These are phyloP conservation scores for Russula sp. DNA, from an alignment of 768 basidiomycete species.

Conservation along the genomic window DNA sequence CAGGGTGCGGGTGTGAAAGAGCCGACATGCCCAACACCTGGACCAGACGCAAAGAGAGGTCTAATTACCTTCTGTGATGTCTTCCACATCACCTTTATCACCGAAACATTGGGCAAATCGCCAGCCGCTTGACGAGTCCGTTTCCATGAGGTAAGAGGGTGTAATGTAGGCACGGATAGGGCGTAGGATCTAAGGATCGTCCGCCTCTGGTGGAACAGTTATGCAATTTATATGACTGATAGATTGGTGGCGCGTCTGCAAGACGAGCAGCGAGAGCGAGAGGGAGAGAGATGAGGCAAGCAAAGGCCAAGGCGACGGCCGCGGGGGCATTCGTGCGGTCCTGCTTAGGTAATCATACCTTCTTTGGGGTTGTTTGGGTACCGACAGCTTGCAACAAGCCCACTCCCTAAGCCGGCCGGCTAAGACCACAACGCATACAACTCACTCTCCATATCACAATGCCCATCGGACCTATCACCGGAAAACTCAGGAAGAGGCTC, in stretches of 20 bases:
- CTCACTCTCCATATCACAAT: slow-evolving; percentile 43
- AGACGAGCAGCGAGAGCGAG: slow-evolving; percentile 6
- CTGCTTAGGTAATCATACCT: slow-evolving; percentile 20
- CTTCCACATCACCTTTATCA: slow-evolving; percentile 99
- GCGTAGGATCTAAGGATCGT: slow-evolving; percentile 33
- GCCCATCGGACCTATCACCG: slow-evolving; percentile 89
- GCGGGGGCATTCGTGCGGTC: slow-evolving; percentile 6
- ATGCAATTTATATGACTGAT: slow-evolving; percentile 9
- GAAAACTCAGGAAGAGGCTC: slow-evolving; percentile 89
- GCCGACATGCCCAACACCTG: slow-evolving; percentile 10
- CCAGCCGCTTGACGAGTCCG: slow-evolving; percentile 87
- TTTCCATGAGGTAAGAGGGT: slow-evolving; percentile 58
- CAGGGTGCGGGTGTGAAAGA: slow-evolving; percentile 19
- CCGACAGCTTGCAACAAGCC: background rate
- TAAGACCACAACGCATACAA: background rate
- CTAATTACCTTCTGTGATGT: slow-evolving; percentile 92
- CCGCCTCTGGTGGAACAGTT: background rate
- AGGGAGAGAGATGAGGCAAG: slow-evolving; percentile 12
- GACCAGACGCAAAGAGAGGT: slow-evolving; percentile 23
- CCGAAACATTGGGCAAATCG: slow-evolving; percentile 99
- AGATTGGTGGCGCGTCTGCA: slow-evolving; percentile 12
- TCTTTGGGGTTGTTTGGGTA: slow-evolving; percentile 33
- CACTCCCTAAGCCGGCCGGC: slow-evolving; percentile 3
- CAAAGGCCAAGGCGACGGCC: slow-evolving; percentile 12
- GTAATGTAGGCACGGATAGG: slow-evolving; percentile 30